phyloP scores from a whole-genome alignment of 257 asterid species.

The Lithospermum erythrorhizon region DNA sequence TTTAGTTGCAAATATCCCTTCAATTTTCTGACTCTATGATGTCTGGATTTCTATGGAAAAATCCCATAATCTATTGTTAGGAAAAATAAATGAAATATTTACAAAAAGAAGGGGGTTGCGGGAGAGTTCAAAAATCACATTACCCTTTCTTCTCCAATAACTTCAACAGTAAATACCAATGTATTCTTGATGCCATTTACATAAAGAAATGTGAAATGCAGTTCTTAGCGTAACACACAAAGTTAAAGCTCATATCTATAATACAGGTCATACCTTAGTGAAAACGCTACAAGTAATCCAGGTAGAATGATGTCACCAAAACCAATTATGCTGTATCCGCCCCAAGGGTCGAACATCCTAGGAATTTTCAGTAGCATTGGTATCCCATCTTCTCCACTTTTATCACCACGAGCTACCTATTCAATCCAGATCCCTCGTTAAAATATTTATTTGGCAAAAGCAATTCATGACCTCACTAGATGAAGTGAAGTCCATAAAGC shows the following conservation, averaged over 20 bases:
- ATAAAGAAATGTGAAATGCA: neutral
- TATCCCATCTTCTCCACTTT: constrained; percentile 22
- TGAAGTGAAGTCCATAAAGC: too few relatives aligned
- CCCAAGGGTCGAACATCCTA: constrained; percentile 23
- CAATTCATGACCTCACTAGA: neutral
- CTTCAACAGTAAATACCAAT: neutral
- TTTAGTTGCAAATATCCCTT: too few relatives aligned
- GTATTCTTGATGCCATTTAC: neutral
- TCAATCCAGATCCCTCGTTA: neutral
- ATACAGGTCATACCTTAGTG: constrained; percentile 17
- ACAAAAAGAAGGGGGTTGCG: too few relatives aligned
- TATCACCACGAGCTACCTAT: constrained; percentile 20
- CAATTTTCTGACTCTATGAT: too few relatives aligned
- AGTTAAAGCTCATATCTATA: neutral
- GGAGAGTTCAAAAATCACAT: neutral
- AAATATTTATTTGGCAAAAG: constrained; percentile 28
- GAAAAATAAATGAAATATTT: too few relatives aligned
- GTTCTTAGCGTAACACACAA: neutral
- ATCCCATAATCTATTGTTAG: too few relatives aligned
- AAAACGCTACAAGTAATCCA: constrained; percentile 18
- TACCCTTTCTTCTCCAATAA: neutral
- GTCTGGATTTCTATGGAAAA: too few relatives aligned
- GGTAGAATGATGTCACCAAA: constrained; percentile 21
- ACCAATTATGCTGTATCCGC: constrained; percentile 21
- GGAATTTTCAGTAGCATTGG: constrained; percentile 19